Percentiles rank a stretch among this genome's conserved stretches.
These are phyloP conservation scores for Colletotrichum echinochloae DNA, from an alignment of 2,329 filamentous ascomycete species.

Conservation along the genomic window DNA sequence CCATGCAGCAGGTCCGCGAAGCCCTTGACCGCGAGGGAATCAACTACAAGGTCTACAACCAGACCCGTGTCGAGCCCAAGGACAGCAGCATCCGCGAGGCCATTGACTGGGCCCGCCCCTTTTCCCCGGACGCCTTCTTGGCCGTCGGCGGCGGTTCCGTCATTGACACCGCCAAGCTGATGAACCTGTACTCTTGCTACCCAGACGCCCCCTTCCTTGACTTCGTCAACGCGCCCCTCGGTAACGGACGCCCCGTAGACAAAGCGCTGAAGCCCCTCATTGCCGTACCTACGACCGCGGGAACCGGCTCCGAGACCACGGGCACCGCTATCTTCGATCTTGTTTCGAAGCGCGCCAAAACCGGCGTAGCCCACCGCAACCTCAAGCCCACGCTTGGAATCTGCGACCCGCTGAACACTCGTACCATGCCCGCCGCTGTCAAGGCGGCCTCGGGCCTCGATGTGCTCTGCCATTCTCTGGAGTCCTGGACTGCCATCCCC, in stretches of 20 bases:
- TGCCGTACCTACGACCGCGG: slow-evolving; percentile 85
- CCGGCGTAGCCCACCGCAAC: slow-evolving; percentile 93
- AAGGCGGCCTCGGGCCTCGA: slow-evolving; percentile 93
- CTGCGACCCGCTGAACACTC: slow-evolving; percentile 86
- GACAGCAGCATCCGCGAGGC: slow-evolving; percentile 92
- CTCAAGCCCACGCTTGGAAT: slow-evolving; percentile 96
- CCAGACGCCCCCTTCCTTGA: slow-evolving; percentile 95
- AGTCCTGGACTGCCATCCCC: slow-evolving; percentile 98
- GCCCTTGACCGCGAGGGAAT: slow-evolving; percentile 83
- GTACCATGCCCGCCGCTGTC: slow-evolving; percentile 94
- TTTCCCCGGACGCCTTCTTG: slow-evolving; percentile 87
- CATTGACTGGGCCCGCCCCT: slow-evolving; percentile 86
- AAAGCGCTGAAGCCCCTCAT: slow-evolving; percentile 80
- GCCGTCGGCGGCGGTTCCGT: slow-evolving; percentile 94
- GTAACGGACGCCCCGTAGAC: slow-evolving; percentile 83
- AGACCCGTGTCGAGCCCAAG: slow-evolving; percentile 90
- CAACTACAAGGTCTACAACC: slow-evolving; percentile 83
- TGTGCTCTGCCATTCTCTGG: slow-evolving; percentile 93
- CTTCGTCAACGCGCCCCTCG: slow-evolving; percentile 96
- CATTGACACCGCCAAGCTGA: slow-evolving; percentile 97
- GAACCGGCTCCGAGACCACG: slow-evolving; percentile 92
- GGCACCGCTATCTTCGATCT: slow-evolving; percentile 98
- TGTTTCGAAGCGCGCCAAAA: slow-evolving; percentile 90
- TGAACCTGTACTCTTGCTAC: slow-evolving; percentile 95
- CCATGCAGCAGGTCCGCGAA: slow-evolving; percentile 90